Base-by-base conservation (phyloP, 2,329 filamentous ascomycete species). In the Aspergillus luchuensis region DNA sequence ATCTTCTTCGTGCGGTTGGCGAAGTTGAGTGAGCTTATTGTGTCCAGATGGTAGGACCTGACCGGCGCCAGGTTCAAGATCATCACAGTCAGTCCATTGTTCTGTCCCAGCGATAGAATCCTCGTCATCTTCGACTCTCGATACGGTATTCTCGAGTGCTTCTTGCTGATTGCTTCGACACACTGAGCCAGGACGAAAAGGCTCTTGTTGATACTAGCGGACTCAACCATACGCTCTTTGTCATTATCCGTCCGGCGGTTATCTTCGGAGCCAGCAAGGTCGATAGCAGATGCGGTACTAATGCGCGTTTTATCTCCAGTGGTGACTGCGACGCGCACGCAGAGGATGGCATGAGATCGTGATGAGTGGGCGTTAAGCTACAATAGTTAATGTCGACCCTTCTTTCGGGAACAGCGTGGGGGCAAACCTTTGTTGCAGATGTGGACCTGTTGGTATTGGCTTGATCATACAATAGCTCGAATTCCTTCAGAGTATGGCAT, bases 61-160 rank as follows among this genome's bases (percentile, higher is more conserved):
- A 96, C 84, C 0, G 95, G 93, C 0, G 94, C 91, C 2, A 98
- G 85, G 71, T 98, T 98, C 39, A 98, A 82, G 60, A 98, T 95
- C 95, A 98, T 98, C 72, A 98, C 86, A 0, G 93, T 97, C 67
- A 97, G 87, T 54, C 95, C 94, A 66, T 96, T 92, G 79, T 98
- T 97, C 79, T 97, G 94, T 2, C 94, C 94, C 8, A 98, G 79
- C 0, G 91, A 94, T 25, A 98, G 79, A 58, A 98, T 97, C 50
- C 94, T 86, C 0, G 95, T 98, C 94, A 98, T 97, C 81, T 98
- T 97, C 57, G 91, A 95, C 74, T 97, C 94, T 59, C 94, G 85
- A 75, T 96, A 98, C 0, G 95, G 94, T 70, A 98, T 94, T 36
- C 94, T 87, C 68, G 78, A 75, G 62, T 88, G 85, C 70, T 88